These are phyloP conservation scores for Phoma sp. DNA, from an alignment of 2,329 filamentous ascomycete genomes.

Conservation along the genomic window DNA sequence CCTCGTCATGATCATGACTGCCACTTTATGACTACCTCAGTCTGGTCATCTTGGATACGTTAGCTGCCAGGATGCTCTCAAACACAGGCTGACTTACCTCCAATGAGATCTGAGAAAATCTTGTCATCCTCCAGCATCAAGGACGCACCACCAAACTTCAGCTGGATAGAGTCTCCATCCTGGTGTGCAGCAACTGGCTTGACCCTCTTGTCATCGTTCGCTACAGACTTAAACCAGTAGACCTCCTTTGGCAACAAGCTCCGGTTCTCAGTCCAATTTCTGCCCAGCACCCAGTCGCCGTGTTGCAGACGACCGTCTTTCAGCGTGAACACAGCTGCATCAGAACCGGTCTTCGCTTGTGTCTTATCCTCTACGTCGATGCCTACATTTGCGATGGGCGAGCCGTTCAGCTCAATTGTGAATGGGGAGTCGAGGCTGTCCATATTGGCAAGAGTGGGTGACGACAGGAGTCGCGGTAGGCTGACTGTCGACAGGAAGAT, in stretches of 20 bases:
- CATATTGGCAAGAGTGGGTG: conserved; percentile 25
- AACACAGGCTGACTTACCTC: conserved; percentile 16
- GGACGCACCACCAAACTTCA: conserved; percentile 26
- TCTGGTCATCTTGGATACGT: conserved; percentile 5
- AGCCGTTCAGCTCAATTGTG: conserved; percentile 35
- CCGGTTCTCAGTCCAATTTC: conserved; percentile 28
- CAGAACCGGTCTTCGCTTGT: conserved; percentile 28
- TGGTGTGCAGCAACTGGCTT: conserved; percentile 26
- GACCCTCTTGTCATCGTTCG: conserved; percentile 15
- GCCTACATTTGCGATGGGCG: conserved; percentile 22
- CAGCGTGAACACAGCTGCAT: conserved; percentile 35
- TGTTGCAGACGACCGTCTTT: conserved; percentile 27
- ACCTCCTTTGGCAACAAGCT: conserved; percentile 35
- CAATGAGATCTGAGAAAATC: conserved; percentile 27
- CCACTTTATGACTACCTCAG: conserved; percentile 18
- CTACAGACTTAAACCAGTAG: conserved; percentile 31
- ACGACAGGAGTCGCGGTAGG: conserved; percentile 12
- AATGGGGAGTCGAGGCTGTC: conserved; percentile 31
- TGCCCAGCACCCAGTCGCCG: conserved; percentile 32
- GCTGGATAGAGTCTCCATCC: conserved; percentile 24
- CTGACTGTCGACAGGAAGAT: conserved; percentile 10
- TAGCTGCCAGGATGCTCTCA: not conserved
- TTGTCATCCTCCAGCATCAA: conserved; percentile 25
- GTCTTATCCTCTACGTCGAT: conserved; percentile 16
- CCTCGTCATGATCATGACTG: conserved; percentile 3